Conservation (phyloP, 306 rosid species). For the Heteromeles arbutifolia region DNA sequence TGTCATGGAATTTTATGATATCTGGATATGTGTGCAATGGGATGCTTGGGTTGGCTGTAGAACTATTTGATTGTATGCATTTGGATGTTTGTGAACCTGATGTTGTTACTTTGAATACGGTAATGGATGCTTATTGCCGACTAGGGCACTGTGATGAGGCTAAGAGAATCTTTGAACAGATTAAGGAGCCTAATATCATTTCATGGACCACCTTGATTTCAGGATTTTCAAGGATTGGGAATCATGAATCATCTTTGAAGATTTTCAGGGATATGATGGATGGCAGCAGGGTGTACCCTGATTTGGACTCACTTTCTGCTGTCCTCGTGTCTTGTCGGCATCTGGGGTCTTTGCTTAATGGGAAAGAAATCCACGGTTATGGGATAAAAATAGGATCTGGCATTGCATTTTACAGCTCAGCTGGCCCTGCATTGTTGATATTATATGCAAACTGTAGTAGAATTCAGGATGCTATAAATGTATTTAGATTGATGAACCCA, state of each 20-base stretch:
- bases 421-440: constrained; percentile 41
- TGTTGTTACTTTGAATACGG: constrained; percentile 38
- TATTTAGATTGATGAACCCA: constrained; percentile 33
- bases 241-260: constrained; percentile 24
- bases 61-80: constrained; percentile 23
- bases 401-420: constrained; percentile 36
- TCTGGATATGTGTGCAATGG: constrained; percentile 36
- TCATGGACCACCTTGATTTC: constrained; percentile 45
- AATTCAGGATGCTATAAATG: constrained; percentile 20
- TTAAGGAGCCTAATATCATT: constrained; percentile 36
- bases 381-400: constrained; percentile 24
- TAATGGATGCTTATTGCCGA: constrained; percentile 41
- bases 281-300: constrained; percentile 25
- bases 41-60: constrained; percentile 23
- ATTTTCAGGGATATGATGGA: constrained; percentile 38
- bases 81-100: constrained; percentile 29
- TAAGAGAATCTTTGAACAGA: constrained; percentile 21
- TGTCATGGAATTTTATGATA: constrained; percentile 43
- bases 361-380: constrained; percentile 41
- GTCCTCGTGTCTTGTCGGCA: constrained; percentile 34
- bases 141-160: constrained; percentile 31
- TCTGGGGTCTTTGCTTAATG: constrained; percentile 25
- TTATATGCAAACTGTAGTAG: constrained; percentile 28
- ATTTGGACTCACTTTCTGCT: constrained; percentile 40
- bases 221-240: constrained; percentile 30